Base-by-base conservation (phyloP, 1,284 basidiomycete species). In the Earliella scabrosa region DNA sequence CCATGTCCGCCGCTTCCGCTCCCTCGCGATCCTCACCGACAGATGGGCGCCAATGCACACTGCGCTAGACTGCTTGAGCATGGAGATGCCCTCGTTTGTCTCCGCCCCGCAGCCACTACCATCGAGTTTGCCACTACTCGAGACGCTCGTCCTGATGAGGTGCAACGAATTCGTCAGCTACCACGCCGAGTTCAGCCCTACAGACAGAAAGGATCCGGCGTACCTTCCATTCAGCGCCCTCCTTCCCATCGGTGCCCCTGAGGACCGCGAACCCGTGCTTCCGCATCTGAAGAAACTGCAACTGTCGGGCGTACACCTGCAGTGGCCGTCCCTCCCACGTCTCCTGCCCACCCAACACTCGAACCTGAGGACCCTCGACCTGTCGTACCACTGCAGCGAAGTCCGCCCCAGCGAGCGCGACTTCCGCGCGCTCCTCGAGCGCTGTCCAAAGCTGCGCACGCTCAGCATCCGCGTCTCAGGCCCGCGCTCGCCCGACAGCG, bases 151-250 rank as follows among this genome's bases (percentile, higher is more conserved):
- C 23, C 70, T 86, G 18, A 82, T 83, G 77, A 78, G 79, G 31
- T 85, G 80, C 68, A 84, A 83, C 61, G 79, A 82, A 52, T 83
- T 77, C 62, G 73, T 76, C 52, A 76, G 77, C 60, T 79, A 78
- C 63, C 71, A 70, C 13, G 70, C 70, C 21, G 64, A 68, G 36
- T 83, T 83, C 65, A 71, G 72, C 58, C 79, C 81, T 3, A 46
- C 54, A n/a, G 60, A 69, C 5, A 67, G 77, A 61, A 72, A 71
- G 55, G 66, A 70, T n/a, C 72, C 72, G 5, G 56, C 61, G 6
- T 74, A 75, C 50, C 69, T 80, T 20, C 68, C 68, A 38, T 67
- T 73, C 53, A 59, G 62, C 40, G 59, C 58, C 39, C 54, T 60
- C 50, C 49, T 59, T n/a, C n/a, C 41, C 48, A 31, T 26, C 20